phyloP scores from a whole-genome alignment of 306 rosid species.

The Amphicarpaea edgeworthii region DNA sequence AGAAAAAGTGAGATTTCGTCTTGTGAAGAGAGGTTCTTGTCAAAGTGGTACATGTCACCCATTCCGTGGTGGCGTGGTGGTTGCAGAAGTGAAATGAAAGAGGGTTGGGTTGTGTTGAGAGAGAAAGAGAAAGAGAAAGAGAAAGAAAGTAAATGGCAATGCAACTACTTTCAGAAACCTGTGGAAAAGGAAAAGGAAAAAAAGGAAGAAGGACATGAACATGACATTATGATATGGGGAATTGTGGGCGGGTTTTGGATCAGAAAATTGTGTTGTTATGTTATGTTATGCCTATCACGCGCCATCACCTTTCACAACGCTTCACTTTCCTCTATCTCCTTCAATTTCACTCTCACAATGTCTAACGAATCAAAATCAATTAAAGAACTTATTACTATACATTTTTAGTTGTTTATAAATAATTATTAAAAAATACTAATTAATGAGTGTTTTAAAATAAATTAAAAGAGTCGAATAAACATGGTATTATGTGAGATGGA shows the following conservation, averaged over 20 bases:
- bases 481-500: neutral
- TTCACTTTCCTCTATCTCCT: conserved; percentile 8
- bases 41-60: conserved; percentile 47
- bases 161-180: conserved; percentile 42
- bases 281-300: conserved; percentile 36
- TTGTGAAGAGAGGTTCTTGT: conserved; percentile 56
- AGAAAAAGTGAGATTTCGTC: conserved; percentile 93
- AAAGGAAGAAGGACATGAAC: conserved; percentile 26
- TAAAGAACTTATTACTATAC: neutral
- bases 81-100: neutral
- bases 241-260: conserved; percentile 53
- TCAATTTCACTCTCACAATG: neutral
- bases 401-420: too few relatives aligned
- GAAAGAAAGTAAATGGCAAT: conserved; percentile 39
- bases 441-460: neutral
- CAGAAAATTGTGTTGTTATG: too few relatives aligned
- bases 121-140: conserved; percentile 42
- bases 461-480: neutral
- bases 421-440: too few relatives aligned
- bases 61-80: conserved; percentile 2
- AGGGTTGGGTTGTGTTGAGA: conserved; percentile 28
- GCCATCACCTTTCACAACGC: conserved; percentile 11
- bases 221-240: conserved; percentile 39
- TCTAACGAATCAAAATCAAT: neutral
- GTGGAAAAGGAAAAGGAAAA: neutral